Percentiles rank a stretch among this genome's conserved stretches.
These are phyloP conservation scores for Brettanomyces custersianus DNA, from an alignment of 805 yeast genomes.

Conservation along the genomic window DNA sequence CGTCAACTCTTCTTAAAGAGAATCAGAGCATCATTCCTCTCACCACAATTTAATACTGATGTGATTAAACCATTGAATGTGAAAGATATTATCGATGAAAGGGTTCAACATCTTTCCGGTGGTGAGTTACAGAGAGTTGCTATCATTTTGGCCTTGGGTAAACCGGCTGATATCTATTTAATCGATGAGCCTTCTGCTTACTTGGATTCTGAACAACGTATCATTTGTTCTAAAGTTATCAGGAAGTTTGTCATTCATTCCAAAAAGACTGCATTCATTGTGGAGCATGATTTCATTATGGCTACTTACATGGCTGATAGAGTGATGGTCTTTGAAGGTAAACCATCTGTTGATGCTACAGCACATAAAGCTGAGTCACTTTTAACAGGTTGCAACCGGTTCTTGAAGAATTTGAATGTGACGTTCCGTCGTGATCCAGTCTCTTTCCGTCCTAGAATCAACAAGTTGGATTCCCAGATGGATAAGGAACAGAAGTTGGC, in stretches of 20 bases:
- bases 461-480: conserved; percentile 96
- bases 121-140: conserved; percentile 99
- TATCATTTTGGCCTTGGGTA: conserved; percentile 88
- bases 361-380: conserved; percentile 90
- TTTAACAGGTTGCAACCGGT: conserved; percentile 93
- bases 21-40: conserved; percentile 87
- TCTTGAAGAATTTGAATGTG: conserved; percentile 93
- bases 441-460: conserved; percentile 97
- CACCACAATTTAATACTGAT: conserved; percentile 97
- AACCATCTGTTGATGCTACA: conserved; percentile 74
- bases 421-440: conserved; percentile 99
- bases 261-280: conserved; percentile 97
- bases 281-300: conserved; percentile 99
- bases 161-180: conserved; percentile 89
- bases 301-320: conserved; percentile 98
- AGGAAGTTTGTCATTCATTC: conserved; percentile 94
- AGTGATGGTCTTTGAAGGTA: conserved; percentile 96
- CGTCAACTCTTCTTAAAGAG: conserved; percentile 95
- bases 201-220: conserved; percentile 99
- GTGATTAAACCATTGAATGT: conserved; percentile 92
- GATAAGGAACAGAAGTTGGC: conserved; percentile 91
- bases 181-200: conserved; percentile 99
- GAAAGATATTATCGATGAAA: conserved; percentile 93
- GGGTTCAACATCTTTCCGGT: conserved; percentile 95
- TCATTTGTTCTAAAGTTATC: conserved; percentile 95